Evolutionary conservation across 306 rosid species (phyloP), one percentile per base, ranked within the genome.

Genomic region (Lithocarpus polystachyus): DNA sequence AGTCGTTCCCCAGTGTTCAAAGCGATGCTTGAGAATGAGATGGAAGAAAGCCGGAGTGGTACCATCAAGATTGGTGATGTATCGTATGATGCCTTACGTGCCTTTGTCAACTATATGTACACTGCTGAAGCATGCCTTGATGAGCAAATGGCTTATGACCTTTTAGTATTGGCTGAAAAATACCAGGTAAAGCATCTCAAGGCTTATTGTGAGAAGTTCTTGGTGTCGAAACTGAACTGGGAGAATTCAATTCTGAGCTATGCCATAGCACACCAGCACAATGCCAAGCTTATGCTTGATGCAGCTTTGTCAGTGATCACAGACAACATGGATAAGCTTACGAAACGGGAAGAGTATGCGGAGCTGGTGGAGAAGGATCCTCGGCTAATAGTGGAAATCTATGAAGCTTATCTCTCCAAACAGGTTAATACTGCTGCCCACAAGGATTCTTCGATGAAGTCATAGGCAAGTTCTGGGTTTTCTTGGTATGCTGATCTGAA

Each of bases 21-120:
- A 86, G 97, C 95, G 55, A 92, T 94, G 95, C 91, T 94, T 0
- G 97, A 92, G 81, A 92, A 86, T 68, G 92, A 94, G 61, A 94
- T 92, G 99, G 86, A 86, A 65, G 95, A 94, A 86, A 90, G 92
- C 72, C 90, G 86, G 73, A 94, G 94, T 12, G 92, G 97, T 74
- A 92, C 90, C 59, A 91, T 94, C 55, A 94, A 83, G 85, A 90
- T 94, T 26, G 24, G 89, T 5, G 97, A 91, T 23, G 97, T 91
- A 20, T 86, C 97, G 17, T 84, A 85, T 10, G 85, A 92, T n/a
- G 88, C 90, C 57, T 97, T 94, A 64, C 80, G 89, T 5, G 85
- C 90, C 20, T 92, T 94, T 81, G 94, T 94, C 65, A 88, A 83
- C 75, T 92, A 86, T 71, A 78, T 94, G 3, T 94, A 92, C 91